These are phyloP conservation scores for Colletotrichum shisoi DNA, from an alignment of 2,329 filamentous ascomycete genomes.

Conservation along the genomic window DNA sequence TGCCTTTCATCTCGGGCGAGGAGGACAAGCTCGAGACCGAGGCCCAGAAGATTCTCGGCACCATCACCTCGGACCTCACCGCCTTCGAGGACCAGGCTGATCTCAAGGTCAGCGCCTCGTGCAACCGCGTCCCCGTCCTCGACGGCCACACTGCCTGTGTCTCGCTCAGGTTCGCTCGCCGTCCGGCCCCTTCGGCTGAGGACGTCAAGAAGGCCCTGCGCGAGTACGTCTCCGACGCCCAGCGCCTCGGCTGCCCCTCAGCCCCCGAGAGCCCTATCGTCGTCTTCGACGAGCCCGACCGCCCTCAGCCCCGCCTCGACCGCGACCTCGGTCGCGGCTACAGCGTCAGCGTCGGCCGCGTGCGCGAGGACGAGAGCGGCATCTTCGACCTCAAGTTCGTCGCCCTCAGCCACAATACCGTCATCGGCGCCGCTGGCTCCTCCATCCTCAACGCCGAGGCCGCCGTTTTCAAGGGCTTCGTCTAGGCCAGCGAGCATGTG, in stretches of 20 bases:
- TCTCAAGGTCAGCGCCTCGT: constrained; percentile 83
- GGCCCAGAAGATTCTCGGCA: constrained; percentile 91
- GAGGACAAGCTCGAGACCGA: constrained; percentile 97
- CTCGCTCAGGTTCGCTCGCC: constrained; percentile 79
- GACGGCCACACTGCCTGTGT: constrained; percentile 97
- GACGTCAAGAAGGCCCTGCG: constrained; percentile 81
- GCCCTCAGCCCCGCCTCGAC: constrained; percentile 91
- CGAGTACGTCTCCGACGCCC: constrained; percentile 81
- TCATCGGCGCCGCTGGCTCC: constrained; percentile 95
- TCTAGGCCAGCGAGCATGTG: constrained; percentile 55
- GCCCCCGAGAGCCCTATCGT: constrained; percentile 82
- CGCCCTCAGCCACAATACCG: constrained; percentile 84
- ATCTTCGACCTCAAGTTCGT: constrained; percentile 97
- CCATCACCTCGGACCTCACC: constrained; percentile 73
- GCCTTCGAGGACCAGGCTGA: constrained; percentile 77
- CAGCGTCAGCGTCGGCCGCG: constrained; percentile 86
- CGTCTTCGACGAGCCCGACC: constrained; percentile 87
- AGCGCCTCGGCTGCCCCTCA: constrained; percentile 84
- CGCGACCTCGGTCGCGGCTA: constrained; percentile 86
- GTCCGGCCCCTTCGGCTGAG: constrained; percentile 76
- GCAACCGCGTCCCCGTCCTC: constrained; percentile 92
- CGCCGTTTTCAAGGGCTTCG: constrained; percentile 85
- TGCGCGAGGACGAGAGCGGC: constrained; percentile 84
- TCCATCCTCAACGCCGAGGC: constrained; percentile 95
- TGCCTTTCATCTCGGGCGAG: constrained; percentile 91